Evolutionary conservation across 768 basidiomycete species (phyloP), one percentile per base, ranked within the genome.

Genomic region (Solioccasus polychromus): DNA sequence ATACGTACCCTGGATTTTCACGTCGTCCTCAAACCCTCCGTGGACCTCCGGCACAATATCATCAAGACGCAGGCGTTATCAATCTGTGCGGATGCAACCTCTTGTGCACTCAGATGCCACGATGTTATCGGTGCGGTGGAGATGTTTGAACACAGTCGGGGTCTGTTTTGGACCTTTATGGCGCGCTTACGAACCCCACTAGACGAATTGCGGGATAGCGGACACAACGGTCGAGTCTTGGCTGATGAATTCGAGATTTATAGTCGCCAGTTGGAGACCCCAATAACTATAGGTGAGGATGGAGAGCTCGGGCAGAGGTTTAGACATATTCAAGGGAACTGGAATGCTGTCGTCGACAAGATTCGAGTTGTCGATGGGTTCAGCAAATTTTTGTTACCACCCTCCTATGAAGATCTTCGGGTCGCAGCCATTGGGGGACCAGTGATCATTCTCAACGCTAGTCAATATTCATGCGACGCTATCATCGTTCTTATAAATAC

Each of bases 371-470:
- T 58, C 17, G 52, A 67, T 5, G 58, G 61, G 9, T 62, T 63
- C 26, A 14, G 1, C 12, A 32, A 44, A 37, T 62, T 66, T 37
- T 44, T 68, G 8, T 35, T 47, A 6, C 52, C 58, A 2, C 36
- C 50, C 12, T 60, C 59, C 1, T 63, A 48, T 24, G 19, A 51
- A 5, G 53, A 58, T 35, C 47, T 64, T 5, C 51, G 35, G 15
- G 23, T 4, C 2, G 62, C 56, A 12, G 57, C 56, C 12, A 19
- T 5, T 6, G 52, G 45, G 25, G 68, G 67, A 28, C 66, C 69
- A 3, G 55, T 69, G 15, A 58, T 69, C 31, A 57, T 70, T 35
- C 52, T 69, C 20, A 69, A 68, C 32, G 59, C 54, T 9, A 62
- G 58, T 20, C 26, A 36, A 24, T 24, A 52, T 41, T 54, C 53